Evolutionary conservation across 2,329 filamentous ascomycete species (phyloP).

Genomic region (Pestalotiopsis sp.): DNA sequence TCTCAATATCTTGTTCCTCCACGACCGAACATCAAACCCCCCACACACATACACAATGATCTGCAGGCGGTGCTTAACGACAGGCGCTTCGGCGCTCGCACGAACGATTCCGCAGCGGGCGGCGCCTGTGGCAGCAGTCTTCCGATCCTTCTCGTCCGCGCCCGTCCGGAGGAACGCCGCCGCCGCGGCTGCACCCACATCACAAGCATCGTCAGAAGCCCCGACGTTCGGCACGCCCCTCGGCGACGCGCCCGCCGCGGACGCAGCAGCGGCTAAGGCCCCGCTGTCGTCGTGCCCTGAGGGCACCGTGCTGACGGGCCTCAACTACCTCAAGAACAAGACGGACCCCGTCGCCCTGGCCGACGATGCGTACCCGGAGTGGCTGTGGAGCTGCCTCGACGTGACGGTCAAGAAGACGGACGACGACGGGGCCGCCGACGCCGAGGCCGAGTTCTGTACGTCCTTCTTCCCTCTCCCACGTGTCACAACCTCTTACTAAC

Average conservation of each 20-base stretch:
- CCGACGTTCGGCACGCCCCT: conserved; percentile 30
- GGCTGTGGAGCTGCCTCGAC: conserved; percentile 77
- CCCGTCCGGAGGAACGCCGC: conserved; percentile 19
- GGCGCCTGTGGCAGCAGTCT: neutral
- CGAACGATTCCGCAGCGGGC: neutral
- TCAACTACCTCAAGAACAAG: conserved; percentile 78
- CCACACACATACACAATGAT: conserved; percentile 35
- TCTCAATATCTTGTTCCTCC: neutral
- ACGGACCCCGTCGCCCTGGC: conserved; percentile 73
- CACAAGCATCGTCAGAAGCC: conserved; percentile 24
- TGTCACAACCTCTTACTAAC: too few species aligned
- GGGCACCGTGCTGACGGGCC: conserved; percentile 71
- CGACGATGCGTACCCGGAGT: conserved; percentile 77
- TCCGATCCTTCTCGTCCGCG: conserved; percentile 15
- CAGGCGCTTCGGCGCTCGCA: conserved; percentile 40
- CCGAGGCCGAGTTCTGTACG: conserved; percentile 81
- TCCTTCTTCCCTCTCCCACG: too few species aligned
- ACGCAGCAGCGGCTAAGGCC: conserved; percentile 19
- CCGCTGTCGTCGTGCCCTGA: conserved; percentile 58
- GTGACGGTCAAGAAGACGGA: conserved; percentile 57
- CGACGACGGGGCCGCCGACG: conserved; percentile 53
- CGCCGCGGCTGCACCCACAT: conserved; percentile 22
- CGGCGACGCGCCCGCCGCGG: conserved; percentile 21
- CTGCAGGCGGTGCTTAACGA: conserved; percentile 50
- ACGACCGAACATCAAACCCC: neutral